A percentile compares a stretch with the other conserved stretches of the same genome.
These are phyloP conservation scores for Amyloporia xantha DNA, from an alignment of 768 basidiomycete species.

Conservation along the genomic window DNA sequence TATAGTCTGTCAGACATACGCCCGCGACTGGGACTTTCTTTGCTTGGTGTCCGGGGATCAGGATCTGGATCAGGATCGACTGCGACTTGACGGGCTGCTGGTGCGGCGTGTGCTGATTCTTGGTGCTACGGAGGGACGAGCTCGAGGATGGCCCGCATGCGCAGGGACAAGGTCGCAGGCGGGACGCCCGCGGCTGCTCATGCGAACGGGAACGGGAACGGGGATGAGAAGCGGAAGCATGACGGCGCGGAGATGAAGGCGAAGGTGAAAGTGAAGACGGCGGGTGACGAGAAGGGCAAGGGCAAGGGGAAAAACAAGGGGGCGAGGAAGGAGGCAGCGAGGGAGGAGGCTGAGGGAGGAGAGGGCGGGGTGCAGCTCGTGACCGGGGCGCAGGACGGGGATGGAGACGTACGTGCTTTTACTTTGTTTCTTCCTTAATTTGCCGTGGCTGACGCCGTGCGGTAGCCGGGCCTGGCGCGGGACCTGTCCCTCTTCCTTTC, in stretches of 20 bases:
- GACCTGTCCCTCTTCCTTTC: slow-evolving; percentile 5
- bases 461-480: slow-evolving; percentile 2
- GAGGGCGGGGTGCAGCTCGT: not conserved
- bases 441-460: too few relatives aligned
- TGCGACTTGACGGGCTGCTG: too few relatives aligned
- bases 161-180: too few relatives aligned
- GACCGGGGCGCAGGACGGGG: not conserved
- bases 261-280: not conserved
- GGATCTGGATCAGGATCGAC: too few relatives aligned
- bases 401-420: not conserved
- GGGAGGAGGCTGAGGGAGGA: not conserved
- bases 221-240: not conserved
- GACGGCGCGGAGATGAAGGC: not conserved
- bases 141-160: not conserved
- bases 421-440: too few relatives aligned
- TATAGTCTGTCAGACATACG: too few relatives aligned
- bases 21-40: too few relatives aligned
- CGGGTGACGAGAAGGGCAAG: not conserved
- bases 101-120: too few relatives aligned
- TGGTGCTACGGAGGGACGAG: too few relatives aligned
- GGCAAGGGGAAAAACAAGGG: not conserved
- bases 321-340: not conserved
- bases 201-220: not conserved
- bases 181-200: too few relatives aligned
- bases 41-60: too few relatives aligned